Evolutionary conservation across 257 asterid species (phyloP).

Genomic region (Plectranthus barbatus): DNA sequence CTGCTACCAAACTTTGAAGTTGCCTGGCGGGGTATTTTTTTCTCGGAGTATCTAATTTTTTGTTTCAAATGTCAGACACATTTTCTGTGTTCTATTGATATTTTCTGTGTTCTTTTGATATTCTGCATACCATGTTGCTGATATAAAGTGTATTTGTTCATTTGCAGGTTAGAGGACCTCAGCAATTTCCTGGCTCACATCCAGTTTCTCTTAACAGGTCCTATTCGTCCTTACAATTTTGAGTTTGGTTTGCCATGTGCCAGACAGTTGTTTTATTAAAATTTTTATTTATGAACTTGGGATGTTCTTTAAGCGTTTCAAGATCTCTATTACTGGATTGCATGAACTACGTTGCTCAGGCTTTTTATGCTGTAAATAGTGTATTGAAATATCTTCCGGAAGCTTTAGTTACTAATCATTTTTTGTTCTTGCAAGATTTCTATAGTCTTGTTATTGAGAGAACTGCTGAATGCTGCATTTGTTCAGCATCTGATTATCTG

Average conservation of each 20-base stretch:
- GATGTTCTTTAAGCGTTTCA: neutral
- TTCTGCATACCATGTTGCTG: conserved; percentile 7
- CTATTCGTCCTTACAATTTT: conserved; percentile 6
- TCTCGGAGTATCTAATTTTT: conserved; percentile 1
- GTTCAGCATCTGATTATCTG: too few relatives aligned
- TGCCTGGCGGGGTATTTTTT: conserved; percentile 57
- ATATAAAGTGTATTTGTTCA: conserved; percentile 11
- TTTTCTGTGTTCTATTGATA: neutral
- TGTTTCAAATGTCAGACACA: neutral
- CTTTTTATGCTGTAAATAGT: neutral
- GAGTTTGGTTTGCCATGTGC: neutral
- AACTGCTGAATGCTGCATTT: too few relatives aligned
- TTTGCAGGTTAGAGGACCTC: conserved; percentile 58
- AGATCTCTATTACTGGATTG: neutral
- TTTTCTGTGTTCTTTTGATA: neutral
- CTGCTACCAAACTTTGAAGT: conserved; percentile 70
- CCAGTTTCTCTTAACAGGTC: conserved; percentile 98
- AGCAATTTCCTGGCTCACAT: conserved; percentile 91
- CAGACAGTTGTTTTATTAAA: neutral
- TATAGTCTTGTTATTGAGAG: too few relatives aligned
- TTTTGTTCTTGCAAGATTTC: too few relatives aligned
- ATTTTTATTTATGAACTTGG: neutral
- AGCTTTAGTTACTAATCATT: neutral
- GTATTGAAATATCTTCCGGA: neutral
- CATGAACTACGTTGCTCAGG: neutral